Percentiles rank a stretch among this genome's conserved stretches.
Evolutionary conservation across 306 rosid species (phyloP).

Genomic region (Hippophae rhamnoides): DNA sequence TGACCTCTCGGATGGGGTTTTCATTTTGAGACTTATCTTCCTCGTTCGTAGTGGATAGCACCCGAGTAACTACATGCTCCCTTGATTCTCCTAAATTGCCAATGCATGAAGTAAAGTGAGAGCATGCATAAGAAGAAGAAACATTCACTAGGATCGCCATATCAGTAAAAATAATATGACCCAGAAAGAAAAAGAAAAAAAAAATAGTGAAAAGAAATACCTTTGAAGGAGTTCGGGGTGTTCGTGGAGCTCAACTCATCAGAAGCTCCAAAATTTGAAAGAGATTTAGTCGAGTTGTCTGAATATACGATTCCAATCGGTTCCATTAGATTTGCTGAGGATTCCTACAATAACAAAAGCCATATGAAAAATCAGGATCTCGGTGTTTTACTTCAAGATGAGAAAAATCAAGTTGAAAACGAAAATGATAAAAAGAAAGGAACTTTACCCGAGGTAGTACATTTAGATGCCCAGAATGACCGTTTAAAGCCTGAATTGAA

Average conservation of each 20-base stretch:
- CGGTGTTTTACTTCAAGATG: neutral
- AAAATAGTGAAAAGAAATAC: slow-evolving; percentile 17
- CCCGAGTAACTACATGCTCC: slow-evolving; percentile 60
- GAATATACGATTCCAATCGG: slow-evolving; percentile 54
- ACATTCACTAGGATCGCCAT: neutral
- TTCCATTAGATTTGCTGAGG: slow-evolving; percentile 40
- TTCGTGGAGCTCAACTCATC: slow-evolving; percentile 10
- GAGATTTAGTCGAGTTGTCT: slow-evolving; percentile 25
- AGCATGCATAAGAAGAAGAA: neutral
- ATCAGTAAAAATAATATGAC: neutral
- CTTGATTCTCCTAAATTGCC: slow-evolving; percentile 31
- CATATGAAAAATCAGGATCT: slow-evolving; percentile 14
- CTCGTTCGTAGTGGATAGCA: slow-evolving; percentile 52
- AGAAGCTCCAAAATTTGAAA: slow-evolving; percentile 18
- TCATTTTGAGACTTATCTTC: slow-evolving; percentile 32
- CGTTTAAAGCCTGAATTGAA: slow-evolving; percentile 42
- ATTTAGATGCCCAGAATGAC: slow-evolving; percentile 53
- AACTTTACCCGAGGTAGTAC: slow-evolving; percentile 61
- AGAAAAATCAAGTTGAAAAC: neutral
- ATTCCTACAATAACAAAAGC: slow-evolving; percentile 44
- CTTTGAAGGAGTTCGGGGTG: slow-evolving; percentile 25
- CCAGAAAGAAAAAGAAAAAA: neutral
- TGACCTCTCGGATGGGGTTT: slow-evolving; percentile 49
- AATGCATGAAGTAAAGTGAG: slow-evolving; percentile 11
- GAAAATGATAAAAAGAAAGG: neutral